These are phyloP conservation scores for Lonicera japonica DNA, from an alignment of 129 eudicot species.

Conservation along the genomic window DNA sequence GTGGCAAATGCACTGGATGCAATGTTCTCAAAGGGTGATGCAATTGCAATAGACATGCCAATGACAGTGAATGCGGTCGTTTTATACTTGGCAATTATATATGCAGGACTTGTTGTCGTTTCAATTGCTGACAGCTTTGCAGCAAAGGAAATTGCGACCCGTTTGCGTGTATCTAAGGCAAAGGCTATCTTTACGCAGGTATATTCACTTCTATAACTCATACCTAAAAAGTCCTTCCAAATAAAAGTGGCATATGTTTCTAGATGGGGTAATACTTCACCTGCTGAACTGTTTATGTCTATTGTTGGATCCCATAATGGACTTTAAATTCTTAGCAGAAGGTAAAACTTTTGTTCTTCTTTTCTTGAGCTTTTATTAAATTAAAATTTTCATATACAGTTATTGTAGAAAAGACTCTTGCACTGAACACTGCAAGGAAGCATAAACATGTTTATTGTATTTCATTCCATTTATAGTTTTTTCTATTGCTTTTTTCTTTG, in stretches of 20 bases:
- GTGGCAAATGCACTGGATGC: slow-evolving; percentile 74
- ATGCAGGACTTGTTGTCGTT: slow-evolving; percentile 75
- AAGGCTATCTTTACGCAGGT: slow-evolving; percentile 90
- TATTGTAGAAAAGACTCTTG: not conserved
- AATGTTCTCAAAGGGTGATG: slow-evolving; percentile 68
- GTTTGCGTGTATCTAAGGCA: slow-evolving; percentile 70
- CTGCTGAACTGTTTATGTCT: not conserved
- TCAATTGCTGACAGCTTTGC: slow-evolving; percentile 93
- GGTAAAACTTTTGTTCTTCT: not conserved
- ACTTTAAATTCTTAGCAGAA: no score
- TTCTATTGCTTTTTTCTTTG: not conserved
- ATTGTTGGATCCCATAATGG: not conserved
- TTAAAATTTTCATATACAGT: no score
- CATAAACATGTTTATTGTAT: no score
- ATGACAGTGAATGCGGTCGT: slow-evolving; percentile 90
- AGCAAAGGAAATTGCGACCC: slow-evolving; percentile 81
- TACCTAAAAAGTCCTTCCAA: not conserved
- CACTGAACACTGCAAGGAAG: not conserved
- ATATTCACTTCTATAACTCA: not conserved
- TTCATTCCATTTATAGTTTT: not conserved
- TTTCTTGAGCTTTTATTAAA: not conserved
- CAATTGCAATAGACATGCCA: slow-evolving; percentile 95
- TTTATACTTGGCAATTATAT: slow-evolving; percentile 76
- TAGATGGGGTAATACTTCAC: not conserved
- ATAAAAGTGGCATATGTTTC: not conserved